These are phyloP conservation scores for Pittosporum tobira DNA, from an alignment of 129 eudicot species.

Conservation along the genomic window DNA sequence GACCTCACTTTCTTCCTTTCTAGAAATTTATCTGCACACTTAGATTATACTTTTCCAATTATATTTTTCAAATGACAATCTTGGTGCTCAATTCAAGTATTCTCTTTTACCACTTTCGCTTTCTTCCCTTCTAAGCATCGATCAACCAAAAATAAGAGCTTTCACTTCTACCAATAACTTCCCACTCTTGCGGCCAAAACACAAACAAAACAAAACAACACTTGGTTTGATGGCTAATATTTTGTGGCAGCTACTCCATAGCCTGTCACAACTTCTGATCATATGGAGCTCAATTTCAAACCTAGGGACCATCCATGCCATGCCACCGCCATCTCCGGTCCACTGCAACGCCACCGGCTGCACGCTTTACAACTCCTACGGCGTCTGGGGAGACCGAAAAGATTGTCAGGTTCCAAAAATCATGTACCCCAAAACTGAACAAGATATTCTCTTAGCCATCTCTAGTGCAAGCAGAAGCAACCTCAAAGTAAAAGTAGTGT, in stretches of 20 bases:
- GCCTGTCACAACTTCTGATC: background rate
- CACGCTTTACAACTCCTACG: conserved; percentile 66
- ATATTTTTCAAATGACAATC: no score
- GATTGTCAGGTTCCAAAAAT: conserved; percentile 36
- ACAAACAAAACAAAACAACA: background rate
- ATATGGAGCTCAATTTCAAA: conserved; percentile 10
- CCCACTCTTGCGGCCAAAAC: background rate
- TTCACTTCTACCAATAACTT: background rate
- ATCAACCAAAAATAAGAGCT: background rate
- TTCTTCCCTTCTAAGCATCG: conserved; percentile 1
- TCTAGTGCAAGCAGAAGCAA: conserved; percentile 46
- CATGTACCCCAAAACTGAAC: conserved; percentile 55
- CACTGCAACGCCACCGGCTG: conserved; percentile 31
- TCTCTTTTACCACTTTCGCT: background rate
- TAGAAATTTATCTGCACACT: no score
- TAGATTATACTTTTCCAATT: no score
- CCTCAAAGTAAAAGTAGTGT: conserved; percentile 53
- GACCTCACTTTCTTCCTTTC: no score
- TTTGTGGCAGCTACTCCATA: background rate
- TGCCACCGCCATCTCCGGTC: conserved; percentile 53
- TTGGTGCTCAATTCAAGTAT: background rate
- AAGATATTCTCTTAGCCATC: conserved; percentile 42
- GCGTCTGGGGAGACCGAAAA: conserved; percentile 64
- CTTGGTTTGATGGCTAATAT: conserved; percentile 8
- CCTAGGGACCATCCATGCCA: conserved; percentile 21